These are phyloP conservation scores for Dictyostelium capitatum DNA, from an alignment of 78 protist species.

Conservation along the genomic window DNA sequence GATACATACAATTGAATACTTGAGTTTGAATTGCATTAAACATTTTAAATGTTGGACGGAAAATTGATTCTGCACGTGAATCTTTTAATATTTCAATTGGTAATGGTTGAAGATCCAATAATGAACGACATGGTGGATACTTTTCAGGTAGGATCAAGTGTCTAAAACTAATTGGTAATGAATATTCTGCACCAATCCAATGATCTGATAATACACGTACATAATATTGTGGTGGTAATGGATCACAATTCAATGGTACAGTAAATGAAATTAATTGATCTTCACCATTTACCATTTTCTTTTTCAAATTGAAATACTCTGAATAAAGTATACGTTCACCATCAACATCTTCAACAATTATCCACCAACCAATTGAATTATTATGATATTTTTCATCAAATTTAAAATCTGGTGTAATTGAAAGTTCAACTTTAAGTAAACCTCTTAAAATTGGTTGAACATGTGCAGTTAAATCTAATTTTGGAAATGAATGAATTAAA, in stretches of 20 bases:
- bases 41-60: not conserved
- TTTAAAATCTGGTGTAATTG: slow-evolving; percentile 95
- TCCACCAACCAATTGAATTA: slow-evolving; percentile 90
- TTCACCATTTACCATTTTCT: slow-evolving; percentile 79
- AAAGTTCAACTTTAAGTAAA: slow-evolving; percentile 91
- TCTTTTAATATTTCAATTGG: slow-evolving; percentile 87
- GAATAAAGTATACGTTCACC: slow-evolving; percentile 96
- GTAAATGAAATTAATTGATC: slow-evolving; percentile 91
- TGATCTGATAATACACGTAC: slow-evolving; percentile 91
- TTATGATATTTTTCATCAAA: slow-evolving; percentile 95
- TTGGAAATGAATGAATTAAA: slow-evolving; percentile 94
- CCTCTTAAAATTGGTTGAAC: slow-evolving; percentile 97
- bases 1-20: slow-evolving; percentile 90
- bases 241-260: slow-evolving; percentile 95
- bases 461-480: slow-evolving; percentile 89
- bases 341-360: slow-evolving; percentile 97
- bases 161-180: slow-evolving; percentile 96
- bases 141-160: slow-evolving; percentile 96
- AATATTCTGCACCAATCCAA: slow-evolving; percentile 96
- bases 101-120: slow-evolving; percentile 95
- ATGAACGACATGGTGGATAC: slow-evolving; percentile 92
- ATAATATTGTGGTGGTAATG: slow-evolving; percentile 99
- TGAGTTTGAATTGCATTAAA: slow-evolving; percentile 98
- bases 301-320: slow-evolving; percentile 92
- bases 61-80: slow-evolving; percentile 31